phyloP scores from a whole-genome alignment of 202 grass and related monocot genomes.

The Setaria italica region DNA sequence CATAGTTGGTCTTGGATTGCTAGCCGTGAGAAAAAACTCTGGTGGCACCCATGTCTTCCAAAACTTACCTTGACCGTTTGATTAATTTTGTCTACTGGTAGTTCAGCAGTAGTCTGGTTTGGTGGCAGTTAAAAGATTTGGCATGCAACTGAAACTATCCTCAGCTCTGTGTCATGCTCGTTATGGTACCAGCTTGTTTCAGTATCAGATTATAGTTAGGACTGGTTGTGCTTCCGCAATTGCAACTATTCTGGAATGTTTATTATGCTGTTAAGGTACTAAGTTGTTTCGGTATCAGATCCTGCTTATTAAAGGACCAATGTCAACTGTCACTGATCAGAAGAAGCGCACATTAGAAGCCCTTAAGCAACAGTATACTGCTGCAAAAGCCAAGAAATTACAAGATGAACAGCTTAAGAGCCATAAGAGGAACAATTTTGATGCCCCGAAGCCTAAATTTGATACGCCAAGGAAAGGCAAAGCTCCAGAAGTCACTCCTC shows the following conservation, averaged over 20 bases:
- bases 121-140: background rate
- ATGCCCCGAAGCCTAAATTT: conserved; percentile 28
- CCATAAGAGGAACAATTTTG: conserved; percentile 39
- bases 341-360: conserved; percentile 76
- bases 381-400: conserved; percentile 55
- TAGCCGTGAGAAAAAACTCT: background rate
- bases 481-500: conserved; percentile 23
- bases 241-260: background rate
- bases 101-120: background rate
- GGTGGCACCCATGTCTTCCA: background rate
- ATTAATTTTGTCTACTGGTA: background rate
- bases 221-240: background rate
- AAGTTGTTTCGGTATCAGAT: conserved; percentile 32
- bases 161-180: background rate
- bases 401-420: conserved; percentile 46
- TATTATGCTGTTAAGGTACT: background rate
- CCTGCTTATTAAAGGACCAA: background rate
- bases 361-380: conserved; percentile 62
- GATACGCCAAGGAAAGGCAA: conserved; percentile 35
- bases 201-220: background rate
- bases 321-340: conserved; percentile 54
- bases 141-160: background rate
- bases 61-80: background rate
- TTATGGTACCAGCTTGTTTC: background rate
- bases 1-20: background rate